phyloP scores from a whole-genome alignment of 805 yeast species.

The Starmerella sp. region DNA sequence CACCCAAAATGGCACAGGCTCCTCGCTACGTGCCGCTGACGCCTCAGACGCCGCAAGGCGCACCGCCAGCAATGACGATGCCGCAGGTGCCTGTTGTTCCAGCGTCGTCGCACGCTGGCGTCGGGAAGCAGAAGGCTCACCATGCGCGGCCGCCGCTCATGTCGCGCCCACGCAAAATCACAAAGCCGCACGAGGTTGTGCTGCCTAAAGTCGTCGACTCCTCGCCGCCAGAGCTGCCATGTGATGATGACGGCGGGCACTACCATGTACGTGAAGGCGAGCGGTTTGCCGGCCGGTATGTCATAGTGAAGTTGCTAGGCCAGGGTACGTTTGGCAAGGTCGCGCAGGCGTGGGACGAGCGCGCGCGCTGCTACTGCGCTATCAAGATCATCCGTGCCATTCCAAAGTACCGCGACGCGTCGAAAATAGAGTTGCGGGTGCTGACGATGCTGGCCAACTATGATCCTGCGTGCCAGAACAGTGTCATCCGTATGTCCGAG shows the following conservation, averaged over 20 bases:
- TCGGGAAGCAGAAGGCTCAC: not conserved
- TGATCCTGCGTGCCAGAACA: conserved; percentile 56
- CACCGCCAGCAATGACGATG: not conserved
- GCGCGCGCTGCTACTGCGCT: conserved; percentile 57
- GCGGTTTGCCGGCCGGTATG: conserved; percentile 51
- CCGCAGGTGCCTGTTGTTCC: not conserved
- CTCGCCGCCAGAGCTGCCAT: conserved; percentile 11
- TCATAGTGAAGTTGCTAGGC: conserved; percentile 59
- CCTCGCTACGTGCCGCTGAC: conserved; percentile 5
- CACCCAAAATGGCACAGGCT: not conserved
- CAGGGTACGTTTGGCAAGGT: conserved; percentile 93
- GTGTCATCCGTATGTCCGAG: conserved; percentile 76
- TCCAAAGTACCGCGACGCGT: conserved; percentile 90
- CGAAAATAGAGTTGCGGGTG: conserved; percentile 81
- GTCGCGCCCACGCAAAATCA: conserved; percentile 6
- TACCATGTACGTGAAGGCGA: conserved; percentile 29
- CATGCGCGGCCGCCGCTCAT: not conserved
- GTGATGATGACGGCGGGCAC: conserved; percentile 28
- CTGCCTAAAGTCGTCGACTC: conserved; percentile 21
- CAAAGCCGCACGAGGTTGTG: conserved; percentile 21
- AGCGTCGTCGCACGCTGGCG: not conserved
- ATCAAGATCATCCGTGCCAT: conserved; percentile 86
- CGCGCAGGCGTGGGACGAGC: conserved; percentile 64
- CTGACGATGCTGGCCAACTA: conserved; percentile 58
- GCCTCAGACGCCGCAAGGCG: conserved; percentile 12